These are phyloP conservation scores for Avena insularis DNA, from an alignment of 176 grass and related monocot species.

Conservation along the genomic window DNA sequence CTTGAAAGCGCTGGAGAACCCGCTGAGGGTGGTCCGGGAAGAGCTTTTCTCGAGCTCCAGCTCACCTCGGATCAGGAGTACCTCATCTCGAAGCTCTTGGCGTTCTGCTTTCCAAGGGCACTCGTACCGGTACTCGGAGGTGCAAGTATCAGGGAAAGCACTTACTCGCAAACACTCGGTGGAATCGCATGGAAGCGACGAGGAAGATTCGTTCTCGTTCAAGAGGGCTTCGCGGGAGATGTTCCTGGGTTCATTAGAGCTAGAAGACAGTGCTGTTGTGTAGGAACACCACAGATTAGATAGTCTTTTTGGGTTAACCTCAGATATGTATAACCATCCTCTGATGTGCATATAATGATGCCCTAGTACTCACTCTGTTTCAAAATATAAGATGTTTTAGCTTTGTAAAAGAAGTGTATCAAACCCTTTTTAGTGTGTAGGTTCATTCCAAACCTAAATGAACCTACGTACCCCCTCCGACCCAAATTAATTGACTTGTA, in stretches of 20 bases:
- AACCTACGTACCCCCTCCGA: too few relatives aligned
- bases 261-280: slow-evolving; percentile 51
- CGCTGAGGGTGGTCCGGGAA: slow-evolving; percentile 74
- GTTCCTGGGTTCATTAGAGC: slow-evolving; percentile 46
- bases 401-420: too few relatives aligned
- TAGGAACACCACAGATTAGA: slow-evolving; percentile 45
- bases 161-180: slow-evolving; percentile 40
- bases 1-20: slow-evolving; percentile 82
- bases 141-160: slow-evolving; percentile 28
- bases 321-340: slow-evolving; percentile 38
- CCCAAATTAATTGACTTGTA: too few relatives aligned
- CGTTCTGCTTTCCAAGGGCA: slow-evolving; percentile 62
- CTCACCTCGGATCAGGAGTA: slow-evolving; percentile 52
- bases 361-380: background rate
- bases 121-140: slow-evolving; percentile 47
- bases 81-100: slow-evolving; percentile 78
- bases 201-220: slow-evolving; percentile 56
- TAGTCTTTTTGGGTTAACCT: background rate
- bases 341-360: slow-evolving; percentile 41
- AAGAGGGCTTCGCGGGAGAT: slow-evolving; percentile 65
- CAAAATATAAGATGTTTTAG: too few relatives aligned
- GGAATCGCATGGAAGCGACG: slow-evolving; percentile 46
- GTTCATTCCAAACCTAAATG: too few relatives aligned
- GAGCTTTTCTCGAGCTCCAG: slow-evolving; percentile 44
- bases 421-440: too few relatives aligned